Evolutionary conservation across 2,329 filamentous ascomycete species (phyloP).

Genomic region (Cladorrhinum sp.): DNA sequence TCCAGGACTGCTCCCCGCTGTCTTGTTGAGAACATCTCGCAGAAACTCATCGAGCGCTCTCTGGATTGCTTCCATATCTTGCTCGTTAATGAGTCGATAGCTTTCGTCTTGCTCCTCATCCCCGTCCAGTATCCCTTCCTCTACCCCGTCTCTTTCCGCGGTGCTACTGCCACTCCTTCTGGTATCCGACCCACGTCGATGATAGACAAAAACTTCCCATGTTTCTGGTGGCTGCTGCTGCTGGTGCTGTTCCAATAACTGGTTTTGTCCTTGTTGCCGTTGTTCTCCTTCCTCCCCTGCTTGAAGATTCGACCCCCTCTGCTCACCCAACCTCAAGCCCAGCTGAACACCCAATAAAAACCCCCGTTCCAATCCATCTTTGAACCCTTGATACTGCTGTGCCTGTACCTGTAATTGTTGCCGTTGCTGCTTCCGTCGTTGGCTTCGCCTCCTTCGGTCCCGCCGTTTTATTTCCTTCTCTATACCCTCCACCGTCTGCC

Average conservation of each 20-base stretch:
- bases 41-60: slow-evolving; percentile 19
- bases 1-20: not conserved
- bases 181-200: too few relatives aligned
- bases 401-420: not conserved
- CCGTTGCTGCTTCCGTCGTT: not conserved
- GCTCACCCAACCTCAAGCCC: not conserved
- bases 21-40: not conserved
- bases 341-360: not conserved
- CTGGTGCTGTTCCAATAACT: too few relatives aligned
- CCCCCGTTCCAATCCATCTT: not conserved
- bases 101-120: not conserved
- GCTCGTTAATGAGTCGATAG: not conserved
- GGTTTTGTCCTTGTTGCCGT: too few relatives aligned
- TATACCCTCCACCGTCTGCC: not conserved
- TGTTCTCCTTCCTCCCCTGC: not conserved
- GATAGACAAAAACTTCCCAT: too few relatives aligned
- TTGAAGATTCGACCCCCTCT: not conserved
- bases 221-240: too few relatives aligned
- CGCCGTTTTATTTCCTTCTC: not conserved
- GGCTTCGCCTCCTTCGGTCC: not conserved
- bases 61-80: not conserved
- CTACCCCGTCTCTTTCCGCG: not conserved
- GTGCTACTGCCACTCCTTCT: too few relatives aligned
- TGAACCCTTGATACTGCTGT: too few relatives aligned
- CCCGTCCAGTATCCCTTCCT: not conserved